Base-by-base conservation (phyloP, 768 basidiomycete genomes). In the Calocybe gangraenosa region DNA sequence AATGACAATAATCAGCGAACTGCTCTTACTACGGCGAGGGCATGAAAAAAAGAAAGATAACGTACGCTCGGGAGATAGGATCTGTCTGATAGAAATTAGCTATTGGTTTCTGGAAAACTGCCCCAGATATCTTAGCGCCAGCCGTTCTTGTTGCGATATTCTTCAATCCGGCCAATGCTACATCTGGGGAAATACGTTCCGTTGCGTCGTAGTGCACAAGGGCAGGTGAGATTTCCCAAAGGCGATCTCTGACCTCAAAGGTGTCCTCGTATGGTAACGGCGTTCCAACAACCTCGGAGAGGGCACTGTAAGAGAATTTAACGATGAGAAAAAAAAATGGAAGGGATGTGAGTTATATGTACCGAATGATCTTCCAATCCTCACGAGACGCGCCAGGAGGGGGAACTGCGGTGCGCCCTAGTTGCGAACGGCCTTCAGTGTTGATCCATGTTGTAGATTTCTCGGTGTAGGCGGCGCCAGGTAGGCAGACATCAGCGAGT, bases 341-440 rank as follows among this genome's bases (percentile, higher is more conserved):
- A 14, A 22, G 25, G 7, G 48, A 37, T 19, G 20, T 34, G 19
- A 31, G 63, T 78, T 20, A 28, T 28, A 28, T 5, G 25, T 49
- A 89, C 87, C 91, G 84, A 53, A 97, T 76, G 58, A 97, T 87
- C 73, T 96, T 95, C 93, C 93, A 97, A 58, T 98, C 96, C 65
- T 99, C 96, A 32, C 96, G 72, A 2, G 91, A 81, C 1, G 92
- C 90, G 34, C 94, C 96, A n/a, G 96, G 96, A 18, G 93, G 87
- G 2, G 86, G 79, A 2, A 99, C 94, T 7, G 95, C 95, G 1
- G 89, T 82, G 36, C 96, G 77, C 17, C 92, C 92, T 10, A 94
- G 68, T 66, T 99, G 96, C 15, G 87, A 70, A 20, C 95, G 79
- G 28, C 96, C 96, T 64, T 99, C 96, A 0, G 93, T 93, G 70